These are phyloP conservation scores for Pseudoscleropodium purum DNA, from an alignment of 225 moss, liverwort and hornwort species.

Conservation along the genomic window DNA sequence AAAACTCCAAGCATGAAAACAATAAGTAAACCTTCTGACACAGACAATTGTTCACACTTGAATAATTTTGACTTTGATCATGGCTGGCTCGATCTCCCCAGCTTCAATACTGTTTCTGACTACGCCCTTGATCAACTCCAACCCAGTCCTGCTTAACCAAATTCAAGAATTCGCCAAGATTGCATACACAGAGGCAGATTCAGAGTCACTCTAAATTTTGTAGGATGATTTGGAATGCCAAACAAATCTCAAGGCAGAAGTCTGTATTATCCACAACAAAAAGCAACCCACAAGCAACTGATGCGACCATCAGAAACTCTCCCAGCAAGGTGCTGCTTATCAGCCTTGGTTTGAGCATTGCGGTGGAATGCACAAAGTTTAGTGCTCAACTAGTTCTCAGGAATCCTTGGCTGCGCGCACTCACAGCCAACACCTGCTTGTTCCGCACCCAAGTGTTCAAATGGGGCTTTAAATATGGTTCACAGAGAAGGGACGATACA, in stretches of 20 bases:
- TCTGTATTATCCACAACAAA: no score
- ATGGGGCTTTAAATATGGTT: not conserved
- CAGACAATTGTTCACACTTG: slow-evolving; percentile 26
- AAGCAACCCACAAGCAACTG: no score
- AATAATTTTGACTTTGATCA: slow-evolving; percentile 86
- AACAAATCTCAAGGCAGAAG: not conserved
- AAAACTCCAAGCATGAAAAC: not conserved
- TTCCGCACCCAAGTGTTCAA: not conserved
- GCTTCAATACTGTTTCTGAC: slow-evolving; percentile 77
- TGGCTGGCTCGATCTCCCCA: slow-evolving; percentile 71
- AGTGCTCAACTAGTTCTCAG: no score
- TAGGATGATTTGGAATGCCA: not conserved
- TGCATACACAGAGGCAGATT: not conserved
- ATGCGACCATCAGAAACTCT: slow-evolving; percentile 19
- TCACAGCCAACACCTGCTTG: not conserved
- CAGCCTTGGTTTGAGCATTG: no score
- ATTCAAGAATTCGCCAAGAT: not conserved
- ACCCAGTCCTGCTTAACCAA: slow-evolving; percentile 35
- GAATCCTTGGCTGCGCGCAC: no score
- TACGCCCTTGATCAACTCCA: slow-evolving; percentile 71
- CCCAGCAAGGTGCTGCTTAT: not conserved
- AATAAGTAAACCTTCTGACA: not conserved
- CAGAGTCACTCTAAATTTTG: not conserved
- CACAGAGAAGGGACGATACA: not conserved
- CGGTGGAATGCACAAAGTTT: no score